These are phyloP conservation scores for Neoboletus magnificus DNA, from an alignment of 768 basidiomycete genomes.

Conservation along the genomic window DNA sequence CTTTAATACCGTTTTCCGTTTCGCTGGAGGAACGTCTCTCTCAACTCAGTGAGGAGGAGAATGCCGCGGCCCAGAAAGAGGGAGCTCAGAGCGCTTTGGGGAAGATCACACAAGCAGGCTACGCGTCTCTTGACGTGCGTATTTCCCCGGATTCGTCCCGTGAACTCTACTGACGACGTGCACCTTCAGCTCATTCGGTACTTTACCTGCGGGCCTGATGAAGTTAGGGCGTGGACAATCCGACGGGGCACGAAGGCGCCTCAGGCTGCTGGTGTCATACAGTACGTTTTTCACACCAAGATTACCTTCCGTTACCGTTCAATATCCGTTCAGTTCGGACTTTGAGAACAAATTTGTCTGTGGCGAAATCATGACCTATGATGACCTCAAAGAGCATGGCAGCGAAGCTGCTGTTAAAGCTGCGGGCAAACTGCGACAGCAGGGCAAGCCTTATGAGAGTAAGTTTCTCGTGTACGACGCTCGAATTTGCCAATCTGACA, in stretches of 20 bases:
- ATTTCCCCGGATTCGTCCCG: neutral
- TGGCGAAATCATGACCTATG: slow-evolving; percentile 93
- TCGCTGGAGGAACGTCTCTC: slow-evolving; percentile 89
- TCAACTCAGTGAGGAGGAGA: slow-evolving; percentile 57
- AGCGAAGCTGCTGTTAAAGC: slow-evolving; percentile 91
- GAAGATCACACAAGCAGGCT: slow-evolving; percentile 96
- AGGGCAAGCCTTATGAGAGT: slow-evolving; percentile 97
- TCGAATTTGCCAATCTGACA: slow-evolving; percentile 5
- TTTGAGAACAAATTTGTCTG: slow-evolving; percentile 98
- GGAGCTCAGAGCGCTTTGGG: slow-evolving; percentile 75
- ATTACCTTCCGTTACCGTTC: neutral
- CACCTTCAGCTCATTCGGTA: slow-evolving; percentile 79
- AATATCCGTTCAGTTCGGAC: slow-evolving; percentile 59
- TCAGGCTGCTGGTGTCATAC: slow-evolving; percentile 97
- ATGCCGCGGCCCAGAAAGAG: slow-evolving; percentile 73
- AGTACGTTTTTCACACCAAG: slow-evolving; percentile 50
- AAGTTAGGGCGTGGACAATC: slow-evolving; percentile 98
- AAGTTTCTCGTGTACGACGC: slow-evolving; percentile 27
- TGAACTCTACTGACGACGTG: neutral
- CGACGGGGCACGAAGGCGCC: slow-evolving; percentile 92
- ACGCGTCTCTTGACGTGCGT: slow-evolving; percentile 77
- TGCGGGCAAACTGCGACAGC: slow-evolving; percentile 90
- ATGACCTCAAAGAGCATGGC: slow-evolving; percentile 88
- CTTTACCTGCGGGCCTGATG: slow-evolving; percentile 96
- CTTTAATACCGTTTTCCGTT: slow-evolving; percentile 95